Base-by-base conservation (phyloP, 2,329 filamentous ascomycete species). In the Fusarium poae region DNA sequence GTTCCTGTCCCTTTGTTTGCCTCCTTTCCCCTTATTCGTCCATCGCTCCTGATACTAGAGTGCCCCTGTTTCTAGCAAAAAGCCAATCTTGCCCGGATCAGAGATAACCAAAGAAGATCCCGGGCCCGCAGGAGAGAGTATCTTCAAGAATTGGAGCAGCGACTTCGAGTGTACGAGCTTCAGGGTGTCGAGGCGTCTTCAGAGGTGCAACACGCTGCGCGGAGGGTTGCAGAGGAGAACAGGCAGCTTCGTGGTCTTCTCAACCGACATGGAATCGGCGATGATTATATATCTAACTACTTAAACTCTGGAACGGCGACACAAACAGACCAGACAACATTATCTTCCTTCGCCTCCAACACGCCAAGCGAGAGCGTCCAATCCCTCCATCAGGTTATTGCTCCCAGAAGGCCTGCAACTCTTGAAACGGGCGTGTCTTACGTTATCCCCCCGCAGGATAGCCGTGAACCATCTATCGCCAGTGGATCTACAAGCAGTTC, bases 81-180 rank as follows among this genome's bases (percentile, higher is more conserved):
- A 64, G 78, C 78, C 64, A 81, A 81, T 59, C 74, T 81, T 71
- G 79, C 79, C 65, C 89, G 91, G 60, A 90, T 93, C 70, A 86
- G 91, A 68, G 90, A 94, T 73, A 94, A 94, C 73, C 92, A 94
- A 76, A 85, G 91, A 57, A 88, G 91, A 65, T 92, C 89, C n/a
- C 88, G 92, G 54, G 90, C 90, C 45, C 86, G 91, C 35, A 85
- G 89, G 67, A 92, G 91, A 80, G 90, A 92, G 74, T 93, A 94
- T 75, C 80, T 93, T 39, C 83, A 88, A 65, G 89, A 91, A 57
- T 84, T 93, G 29, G 91, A 94, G 78, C 81, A 84, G 55, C 88
- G 88, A 62, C 72, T 80, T 35, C 85, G 88, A 46, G 79, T 81
- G 53, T 92, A 86, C 75, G 89, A 93, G 76, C 82, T 86, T 37